Base-by-base conservation (phyloP, 768 basidiomycete genomes). In the Pleurotus giganteus region DNA sequence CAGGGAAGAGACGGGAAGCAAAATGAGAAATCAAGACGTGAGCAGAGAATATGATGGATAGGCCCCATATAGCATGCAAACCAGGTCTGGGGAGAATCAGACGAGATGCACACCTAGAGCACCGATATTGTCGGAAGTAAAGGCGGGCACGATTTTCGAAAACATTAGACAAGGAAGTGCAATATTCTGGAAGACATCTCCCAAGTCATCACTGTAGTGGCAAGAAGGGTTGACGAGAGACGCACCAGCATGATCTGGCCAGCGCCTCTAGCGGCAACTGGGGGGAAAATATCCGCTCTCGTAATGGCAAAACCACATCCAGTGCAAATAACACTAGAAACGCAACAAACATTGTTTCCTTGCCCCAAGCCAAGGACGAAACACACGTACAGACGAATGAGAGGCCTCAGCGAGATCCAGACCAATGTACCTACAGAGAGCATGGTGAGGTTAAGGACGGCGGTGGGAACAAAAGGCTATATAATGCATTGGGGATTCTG, bases 111-210 rank as follows among this genome's bases (percentile, higher is more conserved):
- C 58, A 82, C 85, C 84, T 27, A 88, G 63, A 3, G 78, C 75
- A 27, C 66, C 52, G 13, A 87, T 69, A 60, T 87, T 88, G 31
- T 83, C 74, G 0, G 79, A 59, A 7, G 73, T 78, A 57, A 89
- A 86, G 2, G 85, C 79, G 0, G 86, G 84, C 0, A 90, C 76
- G 46, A 90, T 87, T 58, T 82, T 86, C 5, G 85, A 86, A 66
- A 90, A 88, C 73, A 89, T 67, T 12, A 89, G 74, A 59, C 77
- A 78, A 8, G 88, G 88, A 7, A 85, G 61, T 2, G 82, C 73
- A 53, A 89, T 74, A 58, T 86, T 88, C 71, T 72, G 50, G 34
- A 21, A 45, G 5, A 17, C 8, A 11, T 5, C 12, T 58, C 21
- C 31, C 23, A 47, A 32, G 21, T 21, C 24, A 19, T 13, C 42